Evolutionary conservation across 129 eudicot species (phyloP).

Genomic region (Flaveria ramosissima): DNA sequence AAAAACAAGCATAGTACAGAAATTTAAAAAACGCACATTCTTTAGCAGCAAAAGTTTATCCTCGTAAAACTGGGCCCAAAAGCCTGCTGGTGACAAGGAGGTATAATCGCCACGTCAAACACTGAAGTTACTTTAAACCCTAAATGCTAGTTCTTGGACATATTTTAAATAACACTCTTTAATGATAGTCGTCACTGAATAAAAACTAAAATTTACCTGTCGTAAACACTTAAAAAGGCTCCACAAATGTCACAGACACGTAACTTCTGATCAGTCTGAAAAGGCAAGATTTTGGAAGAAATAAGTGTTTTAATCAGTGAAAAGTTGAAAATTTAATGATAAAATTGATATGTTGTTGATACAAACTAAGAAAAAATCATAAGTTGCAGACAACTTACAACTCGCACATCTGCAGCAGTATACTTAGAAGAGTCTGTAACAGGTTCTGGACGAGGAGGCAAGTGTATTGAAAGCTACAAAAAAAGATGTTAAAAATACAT

Average conservation of each 20-base stretch:
- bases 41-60: conserved; percentile 99
- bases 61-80: conserved; percentile 99
- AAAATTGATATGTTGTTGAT: not conserved
- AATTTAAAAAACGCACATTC: conserved; percentile 91
- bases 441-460: conserved; percentile 83
- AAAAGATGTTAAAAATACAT: not conserved
- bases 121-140: conserved; percentile 73
- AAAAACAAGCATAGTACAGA: conserved; percentile 69
- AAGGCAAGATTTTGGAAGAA: not conserved
- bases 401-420: conserved; percentile 98
- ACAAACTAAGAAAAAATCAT: not conserved
- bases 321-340: not conserved
- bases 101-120: conserved; percentile 92
- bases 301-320: not conserved
- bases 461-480: conserved; percentile 42
- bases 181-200: conserved; percentile 3
- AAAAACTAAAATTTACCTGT: conserved; percentile 56
- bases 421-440: conserved; percentile 70
- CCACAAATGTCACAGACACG: conserved; percentile 99
- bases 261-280: conserved; percentile 97
- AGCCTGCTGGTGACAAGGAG: conserved; percentile 99
- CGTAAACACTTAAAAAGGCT: conserved; percentile 96
- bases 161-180: conserved; percentile 26
- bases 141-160: conserved; percentile 47
- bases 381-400: conserved; percentile 55